These are phyloP conservation scores for Trichocladium antarcticum DNA, from an alignment of 495 filamentous ascomycete species.

Conservation along the genomic window DNA sequence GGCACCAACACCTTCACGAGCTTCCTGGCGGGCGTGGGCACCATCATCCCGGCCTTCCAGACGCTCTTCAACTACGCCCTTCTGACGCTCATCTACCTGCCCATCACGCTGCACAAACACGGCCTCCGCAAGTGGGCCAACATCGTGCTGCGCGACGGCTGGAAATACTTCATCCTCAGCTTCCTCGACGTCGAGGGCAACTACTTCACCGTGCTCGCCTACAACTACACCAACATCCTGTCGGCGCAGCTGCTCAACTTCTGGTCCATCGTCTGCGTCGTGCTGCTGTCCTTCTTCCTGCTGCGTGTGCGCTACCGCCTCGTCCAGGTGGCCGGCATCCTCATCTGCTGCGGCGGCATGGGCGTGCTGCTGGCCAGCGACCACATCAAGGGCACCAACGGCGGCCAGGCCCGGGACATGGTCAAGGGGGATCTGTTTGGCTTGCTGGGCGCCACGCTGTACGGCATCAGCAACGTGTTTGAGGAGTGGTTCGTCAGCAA, in stretches of 20 bases:
- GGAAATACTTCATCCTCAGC: slow-evolving; percentile 87
- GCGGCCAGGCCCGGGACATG: slow-evolving; percentile 48
- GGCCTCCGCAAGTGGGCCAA: slow-evolving; percentile 58
- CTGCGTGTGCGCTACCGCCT: slow-evolving; percentile 79
- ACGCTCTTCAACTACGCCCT: slow-evolving; percentile 88
- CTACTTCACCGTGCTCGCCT: slow-evolving; percentile 92
- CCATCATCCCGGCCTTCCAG: slow-evolving; percentile 93
- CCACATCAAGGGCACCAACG: slow-evolving; percentile 62
- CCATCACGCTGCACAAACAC: slow-evolving; percentile 70
- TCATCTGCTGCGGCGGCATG: slow-evolving; percentile 87
- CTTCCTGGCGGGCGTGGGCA: slow-evolving; percentile 55
- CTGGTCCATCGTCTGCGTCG: slow-evolving; percentile 94
- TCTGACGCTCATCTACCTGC: slow-evolving; percentile 71
- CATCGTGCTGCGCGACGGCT: slow-evolving; percentile 59
- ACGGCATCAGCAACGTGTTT: slow-evolving; percentile 78
- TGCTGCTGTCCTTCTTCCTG: slow-evolving; percentile 69
- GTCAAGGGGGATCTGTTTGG: slow-evolving; percentile 91
- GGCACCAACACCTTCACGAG: slow-evolving; percentile 77
- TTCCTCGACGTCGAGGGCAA: slow-evolving; percentile 95
- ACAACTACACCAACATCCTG: slow-evolving; percentile 81
- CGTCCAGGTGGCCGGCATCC: slow-evolving; percentile 72
- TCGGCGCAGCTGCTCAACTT: slow-evolving; percentile 95
- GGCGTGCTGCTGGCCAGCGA: slow-evolving; percentile 80
- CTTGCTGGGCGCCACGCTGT: slow-evolving; percentile 76
- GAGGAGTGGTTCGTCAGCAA: slow-evolving; percentile 90